Evolutionary conservation across 139 green algal genomes (phyloP).

Genomic region (Picochlorum sp.): DNA sequence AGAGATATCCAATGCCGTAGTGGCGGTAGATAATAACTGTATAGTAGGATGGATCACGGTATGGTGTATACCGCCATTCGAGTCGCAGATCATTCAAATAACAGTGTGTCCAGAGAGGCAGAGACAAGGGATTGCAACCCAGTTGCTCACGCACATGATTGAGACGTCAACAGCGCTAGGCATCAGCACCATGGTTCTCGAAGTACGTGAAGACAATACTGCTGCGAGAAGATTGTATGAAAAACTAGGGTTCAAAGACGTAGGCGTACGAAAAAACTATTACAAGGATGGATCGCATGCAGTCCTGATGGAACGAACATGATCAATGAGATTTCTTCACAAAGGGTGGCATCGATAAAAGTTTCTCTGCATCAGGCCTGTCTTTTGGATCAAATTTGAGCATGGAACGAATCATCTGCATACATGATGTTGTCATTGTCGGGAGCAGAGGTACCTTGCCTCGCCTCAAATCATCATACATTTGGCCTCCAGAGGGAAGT

Average conservation of each 20-base stretch:
- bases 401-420: constrained; percentile 51
- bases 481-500: constrained; percentile 44
- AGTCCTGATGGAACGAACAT: constrained; percentile 14
- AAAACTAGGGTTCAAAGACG: constrained; percentile 12
- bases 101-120: constrained; percentile 7
- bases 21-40: not conserved
- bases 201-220: constrained; percentile 5
- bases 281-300: constrained; percentile 20
- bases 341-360: constrained; percentile 16
- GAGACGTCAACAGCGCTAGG: not conserved
- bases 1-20: constrained; percentile 3
- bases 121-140: constrained; percentile 7
- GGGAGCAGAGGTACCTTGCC: constrained; percentile 58
- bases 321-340: not conserved
- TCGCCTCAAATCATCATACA: constrained; percentile 45
- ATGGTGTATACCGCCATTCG: constrained; percentile 9
- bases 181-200: not conserved
- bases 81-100: constrained; percentile 18
- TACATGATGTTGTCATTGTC: constrained; percentile 22
- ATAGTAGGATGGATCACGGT: constrained; percentile 9
- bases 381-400: constrained; percentile 45
- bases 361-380: constrained; percentile 41
- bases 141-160: not conserved
- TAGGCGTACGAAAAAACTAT: constrained; percentile 12
- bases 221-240: constrained; percentile 11